Evolutionary conservation across 495 filamentous ascomycete genomes (phyloP).

Genomic region (Neurospora sp.): DNA sequence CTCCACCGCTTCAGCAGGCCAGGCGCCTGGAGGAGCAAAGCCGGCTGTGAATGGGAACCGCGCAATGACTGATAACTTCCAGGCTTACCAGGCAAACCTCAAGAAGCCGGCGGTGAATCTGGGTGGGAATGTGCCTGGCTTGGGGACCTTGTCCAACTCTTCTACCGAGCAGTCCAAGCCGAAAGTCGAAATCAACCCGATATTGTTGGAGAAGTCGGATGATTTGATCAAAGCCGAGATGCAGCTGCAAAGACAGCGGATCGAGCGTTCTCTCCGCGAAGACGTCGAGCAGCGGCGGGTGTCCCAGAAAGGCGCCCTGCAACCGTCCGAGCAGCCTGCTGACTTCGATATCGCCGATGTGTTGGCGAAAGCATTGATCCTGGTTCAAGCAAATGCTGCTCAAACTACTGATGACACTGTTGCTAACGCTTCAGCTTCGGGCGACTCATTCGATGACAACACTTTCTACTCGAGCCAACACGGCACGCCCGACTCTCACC

Average conservation of each 20-base stretch:
- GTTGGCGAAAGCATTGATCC: constrained; percentile 57
- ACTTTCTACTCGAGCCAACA: constrained; percentile 88
- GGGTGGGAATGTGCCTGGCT: constrained; percentile 14
- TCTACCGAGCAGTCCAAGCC: constrained; percentile 19
- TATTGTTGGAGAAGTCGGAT: constrained; percentile 77
- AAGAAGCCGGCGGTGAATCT: constrained; percentile 19
- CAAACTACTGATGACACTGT: constrained; percentile 46
- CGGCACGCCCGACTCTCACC: constrained; percentile 36
- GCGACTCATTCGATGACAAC: constrained; percentile 82
- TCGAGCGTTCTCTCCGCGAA: constrained; percentile 69
- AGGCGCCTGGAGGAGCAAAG: constrained; percentile 11
- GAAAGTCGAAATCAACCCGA: constrained; percentile 57
- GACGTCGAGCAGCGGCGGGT: constrained; percentile 59
- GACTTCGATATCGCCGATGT: constrained; percentile 70
- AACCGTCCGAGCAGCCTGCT: constrained; percentile 51
- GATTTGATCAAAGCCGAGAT: constrained; percentile 74
- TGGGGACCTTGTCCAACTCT: constrained; percentile 12
- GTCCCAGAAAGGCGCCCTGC: constrained; percentile 40
- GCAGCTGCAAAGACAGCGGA: constrained; percentile 63
- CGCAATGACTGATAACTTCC: constrained; percentile 25
- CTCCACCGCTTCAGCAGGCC: constrained; percentile 17
- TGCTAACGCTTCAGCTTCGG: constrained; percentile 49
- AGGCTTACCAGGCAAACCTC: constrained; percentile 29
- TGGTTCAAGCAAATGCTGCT: constrained; percentile 43
- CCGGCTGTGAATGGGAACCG: constrained; percentile 18